A percentile compares a stretch with the other conserved stretches of the same genome.
phyloP scores from a whole-genome alignment of 2,329 filamentous ascomycete genomes.

The Trichoderma aggressivum region DNA sequence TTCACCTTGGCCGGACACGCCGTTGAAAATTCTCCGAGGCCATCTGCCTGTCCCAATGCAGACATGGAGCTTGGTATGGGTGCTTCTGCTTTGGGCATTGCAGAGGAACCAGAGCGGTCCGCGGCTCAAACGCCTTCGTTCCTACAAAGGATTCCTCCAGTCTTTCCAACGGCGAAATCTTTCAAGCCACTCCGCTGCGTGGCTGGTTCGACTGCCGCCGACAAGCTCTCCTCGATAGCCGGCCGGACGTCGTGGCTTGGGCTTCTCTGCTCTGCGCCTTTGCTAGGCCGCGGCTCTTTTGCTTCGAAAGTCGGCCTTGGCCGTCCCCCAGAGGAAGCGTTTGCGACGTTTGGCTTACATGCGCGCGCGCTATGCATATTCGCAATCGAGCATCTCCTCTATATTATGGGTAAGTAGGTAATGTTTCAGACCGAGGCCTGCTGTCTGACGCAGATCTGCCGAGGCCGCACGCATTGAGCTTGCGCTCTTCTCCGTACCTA shows the following conservation, averaged over 20 bases:
- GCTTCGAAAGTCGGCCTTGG: neutral
- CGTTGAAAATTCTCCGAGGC: constrained; percentile 1
- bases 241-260: neutral
- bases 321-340: neutral
- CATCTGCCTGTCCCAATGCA: neutral
- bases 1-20: constrained; percentile 3
- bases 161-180: neutral
- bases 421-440: neutral
- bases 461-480: neutral
- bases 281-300: neutral
- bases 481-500: neutral
- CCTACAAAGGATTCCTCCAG: neutral
- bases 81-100: neutral
- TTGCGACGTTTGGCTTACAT: neutral
- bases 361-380: neutral
- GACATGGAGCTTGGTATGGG: neutral
- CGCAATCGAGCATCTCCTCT: neutral
- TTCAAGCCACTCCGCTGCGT: neutral
- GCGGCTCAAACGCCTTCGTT: neutral
- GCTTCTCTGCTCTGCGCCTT: neutral
- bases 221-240: neutral
- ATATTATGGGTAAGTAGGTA: neutral
- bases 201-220: neutral
- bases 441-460: neutral
- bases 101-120: neutral